Evolutionary conservation across 768 basidiomycete species (phyloP).

Genomic region (Mycena vitilis): DNA sequence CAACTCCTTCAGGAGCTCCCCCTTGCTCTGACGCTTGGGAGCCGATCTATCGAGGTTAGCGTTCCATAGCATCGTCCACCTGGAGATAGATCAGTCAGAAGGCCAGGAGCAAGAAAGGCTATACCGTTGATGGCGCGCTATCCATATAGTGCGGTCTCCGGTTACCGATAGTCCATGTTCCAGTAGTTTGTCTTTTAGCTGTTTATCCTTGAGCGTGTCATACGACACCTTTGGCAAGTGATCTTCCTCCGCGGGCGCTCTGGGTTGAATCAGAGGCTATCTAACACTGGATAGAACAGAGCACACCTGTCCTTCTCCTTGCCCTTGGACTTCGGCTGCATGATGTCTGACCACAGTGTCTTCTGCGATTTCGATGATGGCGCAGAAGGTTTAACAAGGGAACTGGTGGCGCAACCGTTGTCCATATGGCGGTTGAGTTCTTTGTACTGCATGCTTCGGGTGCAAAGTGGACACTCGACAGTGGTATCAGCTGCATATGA

Average conservation of each 20-base stretch:
- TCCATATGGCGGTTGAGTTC: conserved; percentile 77
- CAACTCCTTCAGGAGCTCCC: conserved; percentile 64
- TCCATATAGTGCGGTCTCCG: conserved; percentile 64
- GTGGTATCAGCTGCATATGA: conserved; percentile 47
- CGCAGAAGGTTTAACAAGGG: conserved; percentile 34
- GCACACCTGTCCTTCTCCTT: conserved; percentile 54
- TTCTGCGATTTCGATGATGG: conserved; percentile 44
- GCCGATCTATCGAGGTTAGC: conserved; percentile 73
- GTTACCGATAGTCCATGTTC: conserved; percentile 61
- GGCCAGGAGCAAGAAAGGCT: background rate
- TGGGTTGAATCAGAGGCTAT: conserved; percentile 34
- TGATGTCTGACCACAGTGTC: conserved; percentile 59
- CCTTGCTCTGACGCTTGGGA: conserved; percentile 56
- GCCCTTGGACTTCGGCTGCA: conserved; percentile 51
- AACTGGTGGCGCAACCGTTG: conserved; percentile 58
- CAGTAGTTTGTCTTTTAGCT: conserved; percentile 65
- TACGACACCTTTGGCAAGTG: conserved; percentile 75
- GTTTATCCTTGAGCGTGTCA: conserved; percentile 69
- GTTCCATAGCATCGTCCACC: conserved; percentile 79
- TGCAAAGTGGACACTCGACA: conserved; percentile 75
- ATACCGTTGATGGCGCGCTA: conserved; percentile 71
- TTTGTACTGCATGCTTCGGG: conserved; percentile 54
- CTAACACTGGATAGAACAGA: conserved; percentile 7
- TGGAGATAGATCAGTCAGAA: conserved; percentile 39
- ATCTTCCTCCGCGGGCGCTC: conserved; percentile 48